Evolutionary conservation across 176 grass and related monocot genomes (phyloP), one percentile per base, ranked within the genome.

Genomic region (Oropetium thomaeum): DNA sequence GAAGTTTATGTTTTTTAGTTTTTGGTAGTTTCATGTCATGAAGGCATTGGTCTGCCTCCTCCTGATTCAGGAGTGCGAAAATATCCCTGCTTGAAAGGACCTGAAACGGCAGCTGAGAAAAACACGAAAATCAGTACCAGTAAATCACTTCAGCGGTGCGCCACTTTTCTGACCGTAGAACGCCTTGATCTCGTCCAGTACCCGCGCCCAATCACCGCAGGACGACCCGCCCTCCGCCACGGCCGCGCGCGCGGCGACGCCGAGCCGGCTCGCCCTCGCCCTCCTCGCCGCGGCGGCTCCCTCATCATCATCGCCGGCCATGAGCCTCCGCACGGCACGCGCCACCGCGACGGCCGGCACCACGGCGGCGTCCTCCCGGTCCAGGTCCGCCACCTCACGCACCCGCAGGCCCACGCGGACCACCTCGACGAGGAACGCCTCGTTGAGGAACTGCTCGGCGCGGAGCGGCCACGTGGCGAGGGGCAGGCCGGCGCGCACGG

Each of bases 391-490:
- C 53, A 39, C 51, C 68, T 65, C 80, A 4, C 84, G 22, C 59
- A 81, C 84, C 17, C 81, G 48, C 59, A 85, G 62, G 47, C 81
- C 86, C 8, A 85, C 57, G 23, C 71, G 29, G 86, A 75, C 27
- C 65, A 84, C 76, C 19, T 74, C 84, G 33, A 87, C 75, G 42
- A 87, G 81, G 70, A 84, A 58, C 60, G 26, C 42, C 80, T 91
- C 88, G 70, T 91, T 91, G 11, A 85, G 45, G 61, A 91, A 91
- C 69, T 91, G 84, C 64, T 87, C 84, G 22, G 79, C 79, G 13
- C 82, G 71, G 49, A 90, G 70, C 43, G 84, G 88, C 80, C 88
- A 91, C 31, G 84, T 91, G 31, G 66, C 59, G 58, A 81, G 51
- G 0, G 88, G 69, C 39, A 91, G 76, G 1, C 80, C 70, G 19